These are phyloP conservation scores for Fragilaria crotonensis DNA, from an alignment of 108 stramenopile species.

Conservation along the genomic window DNA sequence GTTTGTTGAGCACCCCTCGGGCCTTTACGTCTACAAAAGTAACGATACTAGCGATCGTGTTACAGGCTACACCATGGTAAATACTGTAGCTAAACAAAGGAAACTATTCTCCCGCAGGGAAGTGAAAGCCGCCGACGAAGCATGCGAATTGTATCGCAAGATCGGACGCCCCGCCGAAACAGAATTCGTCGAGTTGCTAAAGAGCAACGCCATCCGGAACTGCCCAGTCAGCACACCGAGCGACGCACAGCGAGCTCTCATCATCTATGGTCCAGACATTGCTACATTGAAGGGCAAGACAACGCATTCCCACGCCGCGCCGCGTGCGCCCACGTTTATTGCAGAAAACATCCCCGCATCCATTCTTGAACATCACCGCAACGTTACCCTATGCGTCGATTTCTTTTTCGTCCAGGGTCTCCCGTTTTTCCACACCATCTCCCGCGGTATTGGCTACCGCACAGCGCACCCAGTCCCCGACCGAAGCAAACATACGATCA, in stretches of 20 bases:
- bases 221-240: conserved; percentile 10
- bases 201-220: conserved; percentile 25
- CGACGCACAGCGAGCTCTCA: not conserved
- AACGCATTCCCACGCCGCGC: not conserved
- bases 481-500: not conserved
- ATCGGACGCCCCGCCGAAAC: conserved; percentile 1
- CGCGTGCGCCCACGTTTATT: no score
- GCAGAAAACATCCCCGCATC: conserved; percentile 13
- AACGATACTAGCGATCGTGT: not conserved
- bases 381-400: conserved; percentile 23
- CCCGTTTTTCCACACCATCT: conserved; percentile 28
- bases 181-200: conserved; percentile 8
- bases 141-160: conserved; percentile 5
- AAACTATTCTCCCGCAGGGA: conserved; percentile 6
- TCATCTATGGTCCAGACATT: not conserved
- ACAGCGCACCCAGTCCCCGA: conserved; percentile 10
- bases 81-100: conserved; percentile 8
- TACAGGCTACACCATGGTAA: not conserved
- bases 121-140: conserved; percentile 1
- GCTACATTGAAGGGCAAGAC: conserved; percentile 5
- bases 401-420: conserved; percentile 35
- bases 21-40: not conserved
- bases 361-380: conserved; percentile 12
- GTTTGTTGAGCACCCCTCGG: not conserved
- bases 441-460: conserved; percentile 19